These are phyloP conservation scores for Phoenix dactylifera DNA, from an alignment of 176 grass and related monocot species.

Conservation along the genomic window DNA sequence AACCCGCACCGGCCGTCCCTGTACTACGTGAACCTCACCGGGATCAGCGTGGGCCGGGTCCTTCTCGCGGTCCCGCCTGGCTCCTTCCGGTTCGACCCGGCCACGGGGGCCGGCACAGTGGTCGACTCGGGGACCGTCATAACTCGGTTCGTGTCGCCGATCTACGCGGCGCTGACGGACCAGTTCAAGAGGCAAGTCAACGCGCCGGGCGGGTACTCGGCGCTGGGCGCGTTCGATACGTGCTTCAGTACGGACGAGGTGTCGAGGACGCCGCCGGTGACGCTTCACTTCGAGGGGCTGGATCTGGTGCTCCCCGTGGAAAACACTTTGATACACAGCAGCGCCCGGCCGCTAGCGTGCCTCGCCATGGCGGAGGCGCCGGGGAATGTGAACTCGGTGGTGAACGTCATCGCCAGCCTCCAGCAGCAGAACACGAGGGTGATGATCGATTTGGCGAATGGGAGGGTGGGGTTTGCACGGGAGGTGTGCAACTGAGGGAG, in stretches of 20 bases:
- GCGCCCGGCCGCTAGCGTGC: slow-evolving; percentile 72
- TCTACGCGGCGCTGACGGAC: slow-evolving; percentile 65
- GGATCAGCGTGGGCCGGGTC: slow-evolving; percentile 50
- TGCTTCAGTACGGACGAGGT: slow-evolving; percentile 93
- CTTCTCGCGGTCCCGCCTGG: slow-evolving; percentile 33
- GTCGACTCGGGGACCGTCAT: slow-evolving; percentile 90
- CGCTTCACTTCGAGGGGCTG: slow-evolving; percentile 51
- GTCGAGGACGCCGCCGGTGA: slow-evolving; percentile 44
- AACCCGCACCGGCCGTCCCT: slow-evolving; percentile 80
- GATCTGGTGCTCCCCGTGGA: slow-evolving; percentile 69
- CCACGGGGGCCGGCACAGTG: slow-evolving; percentile 67
- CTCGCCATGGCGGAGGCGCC: slow-evolving; percentile 90
- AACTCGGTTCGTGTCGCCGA: slow-evolving; percentile 67
- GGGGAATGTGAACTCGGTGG: slow-evolving; percentile 66
- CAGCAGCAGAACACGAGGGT: slow-evolving; percentile 90
- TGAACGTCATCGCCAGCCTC: slow-evolving; percentile 90
- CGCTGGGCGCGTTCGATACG: slow-evolving; percentile 90
- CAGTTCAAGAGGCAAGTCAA: slow-evolving; percentile 79
- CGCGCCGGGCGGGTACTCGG: slow-evolving; percentile 72
- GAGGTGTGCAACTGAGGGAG: slow-evolving; percentile 57
- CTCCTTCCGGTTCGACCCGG: slow-evolving; percentile 63
- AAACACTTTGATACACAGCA: slow-evolving; percentile 93
- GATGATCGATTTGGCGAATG: slow-evolving; percentile 58
- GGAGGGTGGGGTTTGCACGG: slow-evolving; percentile 59
- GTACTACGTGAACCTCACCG: slow-evolving; percentile 87